Evolutionary conservation across 305 asterid species (phyloP), one percentile per base, ranked within the genome.

Genomic region (Nicotiana rustica): DNA sequence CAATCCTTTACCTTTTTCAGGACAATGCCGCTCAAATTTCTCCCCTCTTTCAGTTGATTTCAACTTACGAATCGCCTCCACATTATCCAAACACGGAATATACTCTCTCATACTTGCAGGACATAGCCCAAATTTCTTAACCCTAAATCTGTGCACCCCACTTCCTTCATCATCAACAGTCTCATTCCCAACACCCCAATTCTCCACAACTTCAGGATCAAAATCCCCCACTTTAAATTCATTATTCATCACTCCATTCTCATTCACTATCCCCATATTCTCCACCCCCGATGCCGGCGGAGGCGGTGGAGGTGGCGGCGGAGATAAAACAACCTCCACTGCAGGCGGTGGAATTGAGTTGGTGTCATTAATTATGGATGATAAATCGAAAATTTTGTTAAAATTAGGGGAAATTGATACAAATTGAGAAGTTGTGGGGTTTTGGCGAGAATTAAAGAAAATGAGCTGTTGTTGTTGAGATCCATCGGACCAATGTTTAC

Each of bases 21-120:
- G 98, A 84, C 99, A 95, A 89, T 95, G 99, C 82, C 99, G 88
- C 86, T 95, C 99, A 67, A 92, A 95, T 59, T 85, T 92, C 86
- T 93, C 96, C 29, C 97, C 98, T 84, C 89, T 92, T 77, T 89
- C 91, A 2, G 93, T 90, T n/a, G 97, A 90, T 82, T 71, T 79
- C 92, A 93, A 71, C 83, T 83, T 85, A 84, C 86, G 76, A 35
- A 93, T 89, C 17, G 93, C 98, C 88, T 92, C 95, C 69, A 77
- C 86, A 82, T 95, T 92, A 86, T 93, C 99, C 93, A 93, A 86
- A 84, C 99, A 95, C 29, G 99, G 99, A 59, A 95, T 92, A 81
- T 91, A 90, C 88, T 95, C 99, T 86, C 92, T 90, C 97, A 91
- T 88, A 84, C 90, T 90, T 83, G 64, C 87, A 1, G 90, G 90